Evolutionary conservation across 2,329 filamentous ascomycete species (phyloP), one percentile per base, ranked within the genome.

Genomic region (Trichophyton equinum): DNA sequence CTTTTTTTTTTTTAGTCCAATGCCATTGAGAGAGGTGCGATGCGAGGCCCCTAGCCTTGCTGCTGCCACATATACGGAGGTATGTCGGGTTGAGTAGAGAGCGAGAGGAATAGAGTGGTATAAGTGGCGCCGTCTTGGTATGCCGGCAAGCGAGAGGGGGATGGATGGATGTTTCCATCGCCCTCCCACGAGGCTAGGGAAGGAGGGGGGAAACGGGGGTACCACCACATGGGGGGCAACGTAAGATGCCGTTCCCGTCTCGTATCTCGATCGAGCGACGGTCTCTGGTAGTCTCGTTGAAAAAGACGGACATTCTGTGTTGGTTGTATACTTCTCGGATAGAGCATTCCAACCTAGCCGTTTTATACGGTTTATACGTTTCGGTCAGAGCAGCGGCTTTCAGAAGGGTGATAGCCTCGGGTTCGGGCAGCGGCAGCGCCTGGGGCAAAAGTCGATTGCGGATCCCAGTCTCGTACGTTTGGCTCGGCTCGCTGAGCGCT

Each of bases 371-470:
- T 22, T 33, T 36, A 36, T 36, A 36, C 33, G 33, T 55, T 55
- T 18, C 15, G 13, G 30, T n/a, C 7, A 25, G 13, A 36, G 18
- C 7, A 13, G 7, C 49, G 15, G 27, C 33, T 18, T 13, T 55
- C 30, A 13, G 15, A 6, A 44, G 13, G 15, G 27, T 55, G 33
- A 6, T 36, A 55, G 25, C 49, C 49, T 55, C 49, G 49, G 4
- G 25, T n/a, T 55, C 49, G 49, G 8, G 18, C 33, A 15, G 49
- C 33, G 15, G 49, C 33, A 27, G 49, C 33, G 13, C 62, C 47
- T n/a, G 30, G 67, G 5, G 73, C 73, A 68, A 72, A 75, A 0
- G 71, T 71, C n/a, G 71, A 46, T 27, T 69, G 63, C 0, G 72
- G 72, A 63, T 75, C 71, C 73, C 73, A 75, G 2, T 72, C 72